Base-by-base conservation (phyloP, 202 grass and related monocot species). In the Musa balbisiana region DNA sequence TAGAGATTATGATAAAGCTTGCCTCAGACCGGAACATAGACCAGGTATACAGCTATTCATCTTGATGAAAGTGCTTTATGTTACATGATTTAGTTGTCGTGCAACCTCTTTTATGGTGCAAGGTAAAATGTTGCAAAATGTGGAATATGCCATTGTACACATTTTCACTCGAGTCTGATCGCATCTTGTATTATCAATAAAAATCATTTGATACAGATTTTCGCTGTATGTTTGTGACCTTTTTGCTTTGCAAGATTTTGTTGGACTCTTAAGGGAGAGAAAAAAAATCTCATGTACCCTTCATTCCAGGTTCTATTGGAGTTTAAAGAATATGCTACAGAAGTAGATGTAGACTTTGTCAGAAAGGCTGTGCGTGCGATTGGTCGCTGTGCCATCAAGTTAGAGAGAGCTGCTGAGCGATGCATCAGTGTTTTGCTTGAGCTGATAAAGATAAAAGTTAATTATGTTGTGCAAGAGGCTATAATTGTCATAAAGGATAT, bases 1-100 rank as follows among this genome's bases (percentile, higher is more conserved):
- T 99, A 68, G 95, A 99, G 75, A 99, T 92, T 81, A 99, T 95
- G 95, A 99, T 99, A 89, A 99, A 92, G 85, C 95, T 99, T 80
- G 85, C 95, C 49, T 99, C 95, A 51, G 91, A 99, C 69, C 80
- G 95, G 52, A 99, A 99, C 75, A 95, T 99, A 62, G 95, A 99
- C 75, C 90, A 93, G 88, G 90, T 93, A 87, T 29, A 64, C 17
- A 53, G 83, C 82, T 21, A 19, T 60, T 60, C 49, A 71, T 62
- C 9, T 9, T 49, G 2, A 11, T 62, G 43, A 0, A 51, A 21
- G 19, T 20, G 8, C 55, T 62, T 33, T 58, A 58, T 33, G 6
- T 43, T 33, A 60, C 56, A 60, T 16, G 56, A 60, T 60, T 60
- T 60, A n/a, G 0, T 60, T 60, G 56, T 60, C 5, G 5, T 60